Base-by-base conservation (phyloP, 495 filamentous ascomycete species). In the Neurospora sp. region DNA sequence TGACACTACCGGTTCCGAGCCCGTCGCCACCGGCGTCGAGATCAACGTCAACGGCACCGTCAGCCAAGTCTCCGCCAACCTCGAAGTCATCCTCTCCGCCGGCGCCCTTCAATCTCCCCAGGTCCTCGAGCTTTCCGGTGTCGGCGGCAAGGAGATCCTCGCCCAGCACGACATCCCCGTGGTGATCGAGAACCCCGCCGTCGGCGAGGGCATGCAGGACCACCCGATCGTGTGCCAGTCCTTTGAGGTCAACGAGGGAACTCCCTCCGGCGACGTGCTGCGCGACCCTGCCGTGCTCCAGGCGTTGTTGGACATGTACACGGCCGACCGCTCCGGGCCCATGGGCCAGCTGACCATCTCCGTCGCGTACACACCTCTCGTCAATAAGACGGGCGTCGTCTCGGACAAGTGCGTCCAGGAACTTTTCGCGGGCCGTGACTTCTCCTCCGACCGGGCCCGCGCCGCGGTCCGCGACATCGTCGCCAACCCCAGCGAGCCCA, bases 91-190 rank as follows among this genome's bases (percentile, higher is more conserved):
- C 71, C 74, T 91, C n/a, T 82, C 86, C 3, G 88, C 88, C 1
- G 89, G 89, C n/a, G 81, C 87, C 12, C 73, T 91, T 3, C 84
- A 88, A 41, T 85, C 87, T 1, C 89, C 88, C 4, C 88, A 89
- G 74, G 79, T 91, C n/a, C 79, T 89, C 4, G 84, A 94, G 72
- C 87, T 91, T 22, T 94, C 91, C 45, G 93, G 93, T 37, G 86
- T 97, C 45, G 93, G 93, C n/a, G 88, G 89, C 27, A 79, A 81
- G 31, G 74, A 87, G 72, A 88, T 95, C 72, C 89, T 96, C 31
- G 76, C 84, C 37, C 81, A 83, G 31, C 85, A 93, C 72, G 83
- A 82, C 12, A 94, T 97, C 73, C 87, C 88, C 37, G 88, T 94
- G 5, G 80, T 92, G 10, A 88, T 90, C 77, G 87, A 93, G 72